Evolutionary conservation across 768 basidiomycete species (phyloP), one percentile per base, ranked within the genome.

Genomic region (Collybia sordida): DNA sequence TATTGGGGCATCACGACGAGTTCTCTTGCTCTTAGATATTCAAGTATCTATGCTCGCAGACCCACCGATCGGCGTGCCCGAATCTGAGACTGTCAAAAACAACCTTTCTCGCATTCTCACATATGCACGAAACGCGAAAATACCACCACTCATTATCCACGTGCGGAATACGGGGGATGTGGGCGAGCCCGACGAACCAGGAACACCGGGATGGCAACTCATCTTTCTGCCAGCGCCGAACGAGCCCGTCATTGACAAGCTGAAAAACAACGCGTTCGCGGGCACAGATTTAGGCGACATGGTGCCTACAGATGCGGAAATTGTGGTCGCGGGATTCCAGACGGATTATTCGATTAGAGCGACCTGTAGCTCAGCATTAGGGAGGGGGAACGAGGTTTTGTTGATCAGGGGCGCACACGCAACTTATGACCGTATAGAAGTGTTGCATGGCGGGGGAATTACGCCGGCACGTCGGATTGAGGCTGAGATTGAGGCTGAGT

Each of bases 251-350:
- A 56, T 88, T 40, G 85, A 88, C 68, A 88, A 87, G 68, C 68
- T 69, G 42, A 84, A 84, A 68, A 86, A 82, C 68, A 86, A 88
- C 55, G 83, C 85, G 22, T 89, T 88, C 55, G 72, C 77, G 0
- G 82, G 82, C 9, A 88, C 85, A 17, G 53, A 45, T 9, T 71
- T 89, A 3, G 75, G 65, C 6, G 71, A 75, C 3, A 59, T 82
- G 37, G 67, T 89, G 28, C 72, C 75, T 0, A 46, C 60, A 3
- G 74, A 79, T 24, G 84, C 84, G 12, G 80, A 86, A 70, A 72
- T 88, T 44, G 73, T 88, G 44, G 74, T 88, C 43, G 79, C 79
- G 15, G 86, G 86, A 12, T 76, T 85, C 62, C 82, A 84, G 64
- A 84, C 82, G 57, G 85, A 88, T 65, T 85, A 80, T 51, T 80